Base-by-base conservation (phyloP, 495 filamentous ascomycete species). In the Chaetomium cochliodes region DNA sequence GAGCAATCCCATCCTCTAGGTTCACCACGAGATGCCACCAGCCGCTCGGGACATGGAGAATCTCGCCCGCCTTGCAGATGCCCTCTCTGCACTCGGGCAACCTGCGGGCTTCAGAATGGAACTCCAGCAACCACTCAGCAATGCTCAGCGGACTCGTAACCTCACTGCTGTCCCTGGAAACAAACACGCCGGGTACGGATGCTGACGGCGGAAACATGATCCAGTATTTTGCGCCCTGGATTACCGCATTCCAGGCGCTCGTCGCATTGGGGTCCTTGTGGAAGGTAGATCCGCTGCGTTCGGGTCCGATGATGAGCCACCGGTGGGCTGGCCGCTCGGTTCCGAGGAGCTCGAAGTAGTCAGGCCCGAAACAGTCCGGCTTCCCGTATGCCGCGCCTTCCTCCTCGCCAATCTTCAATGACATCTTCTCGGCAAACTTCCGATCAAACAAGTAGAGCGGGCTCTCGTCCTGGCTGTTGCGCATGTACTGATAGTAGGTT, bases 21-120 rank as follows among this genome's bases (percentile, higher is more conserved):
- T 98, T 98, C 28, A 98, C 88, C 23, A 98, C 94, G 39, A 97
- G 78, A 79, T 98, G 94, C 90, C 92, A 98, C 93, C 94, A 98
- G 9, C 94, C 93, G 62, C 78, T 81, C 2, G 94, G 94, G 39
- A 98, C 94, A 72, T 98, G 92, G 58, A 98, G 74, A 41, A 98
- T 90, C 72, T 98, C 94, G 22, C 94, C 94, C 57, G 88, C 88
- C 59, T 77, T 75, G 73, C 94, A 98, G 41, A 98, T 84, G 0
- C 93, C 94, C 77, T 98, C 94, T 26, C 87, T 76, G 70, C 93
- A 97, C 6, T 90, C 92, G 0, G 85, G 85, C 11, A 88, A 87
- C 50, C 80, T 80, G 50, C 94, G 85, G 20, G 94, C 94, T 69
- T 93, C 89, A n/a, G 83, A 84, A 73, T 98, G 94, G 76, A 97